Conservation (phyloP, 371 early-diverging fungal genomes). For the Batrachochytrium dendrobatidis region DNA sequence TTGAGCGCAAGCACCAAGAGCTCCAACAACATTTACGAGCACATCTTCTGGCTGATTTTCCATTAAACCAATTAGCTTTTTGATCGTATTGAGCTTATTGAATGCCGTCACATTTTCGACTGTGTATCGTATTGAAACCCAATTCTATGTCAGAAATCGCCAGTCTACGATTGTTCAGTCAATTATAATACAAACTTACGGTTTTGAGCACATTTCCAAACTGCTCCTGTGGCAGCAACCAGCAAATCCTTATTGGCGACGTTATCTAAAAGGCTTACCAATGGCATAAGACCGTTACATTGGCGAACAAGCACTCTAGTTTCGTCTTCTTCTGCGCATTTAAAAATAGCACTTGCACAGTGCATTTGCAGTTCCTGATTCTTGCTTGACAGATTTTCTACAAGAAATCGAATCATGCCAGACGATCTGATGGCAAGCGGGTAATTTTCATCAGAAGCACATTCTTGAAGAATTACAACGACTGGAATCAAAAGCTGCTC, state of each 20-base stretch:
- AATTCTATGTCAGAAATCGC: too few relatives aligned
- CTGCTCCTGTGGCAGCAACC: conserved; percentile 51
- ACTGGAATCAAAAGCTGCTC: conserved; percentile 51
- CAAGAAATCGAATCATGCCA: conserved; percentile 50
- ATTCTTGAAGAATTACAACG: conserved; percentile 50
- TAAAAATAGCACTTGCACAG: conserved; percentile 53
- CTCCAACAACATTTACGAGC: conserved; percentile 53
- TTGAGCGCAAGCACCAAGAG: conserved; percentile 51
- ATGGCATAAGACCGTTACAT: conserved; percentile 38
- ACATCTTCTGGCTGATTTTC: conserved; percentile 57
- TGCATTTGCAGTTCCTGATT: conserved; percentile 48
- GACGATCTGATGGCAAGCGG: conserved; percentile 41
- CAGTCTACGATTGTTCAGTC: too few relatives aligned
- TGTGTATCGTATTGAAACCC: conserved; percentile 9
- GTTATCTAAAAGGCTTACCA: conserved; percentile 47
- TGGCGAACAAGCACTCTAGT: conserved; percentile 43
- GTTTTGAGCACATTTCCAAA: conserved; percentile 55
- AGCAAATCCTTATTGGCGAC: conserved; percentile 43
- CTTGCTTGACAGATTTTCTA: conserved; percentile 45
- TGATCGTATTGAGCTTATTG: conserved; percentile 50
- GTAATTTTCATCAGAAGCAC: conserved; percentile 46
- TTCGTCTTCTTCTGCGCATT: conserved; percentile 55
- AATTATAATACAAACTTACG: conserved; percentile 17
- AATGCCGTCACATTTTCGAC: conserved; percentile 49
- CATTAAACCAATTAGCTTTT: conserved; percentile 50